Evolutionary conservation across 106 monocot species (phyloP).

Genomic region (Dendrobium nobile): DNA sequence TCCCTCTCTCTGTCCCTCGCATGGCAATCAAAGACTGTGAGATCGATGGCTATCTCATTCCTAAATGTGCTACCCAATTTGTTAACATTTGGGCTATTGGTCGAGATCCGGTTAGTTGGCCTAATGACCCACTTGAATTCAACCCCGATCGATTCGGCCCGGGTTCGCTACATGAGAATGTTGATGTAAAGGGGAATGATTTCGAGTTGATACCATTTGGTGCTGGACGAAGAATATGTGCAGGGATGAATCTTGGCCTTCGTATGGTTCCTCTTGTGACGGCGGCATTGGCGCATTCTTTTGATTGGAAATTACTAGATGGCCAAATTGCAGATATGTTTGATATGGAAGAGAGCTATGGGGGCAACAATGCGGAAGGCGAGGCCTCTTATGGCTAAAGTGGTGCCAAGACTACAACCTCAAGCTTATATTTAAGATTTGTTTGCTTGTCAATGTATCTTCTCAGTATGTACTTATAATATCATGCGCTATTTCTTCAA

Average conservation of each 20-base stretch:
- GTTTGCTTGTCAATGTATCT: no score
- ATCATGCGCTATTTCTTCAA: no score
- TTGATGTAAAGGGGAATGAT: conserved; percentile 30
- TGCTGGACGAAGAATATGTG: conserved; percentile 35
- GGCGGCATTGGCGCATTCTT: conserved; percentile 23
- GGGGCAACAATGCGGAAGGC: conserved; percentile 22
- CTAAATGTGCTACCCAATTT: conserved; percentile 16
- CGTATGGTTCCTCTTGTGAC: conserved; percentile 35
- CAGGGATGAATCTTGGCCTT: conserved; percentile 30
- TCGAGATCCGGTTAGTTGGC: conserved; percentile 23
- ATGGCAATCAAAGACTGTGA: conserved; percentile 20
- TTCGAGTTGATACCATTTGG: conserved; percentile 42
- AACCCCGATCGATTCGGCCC: conserved; percentile 27
- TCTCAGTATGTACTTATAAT: no score
- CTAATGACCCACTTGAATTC: conserved; percentile 24
- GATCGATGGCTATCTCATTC: conserved; percentile 28
- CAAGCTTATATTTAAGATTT: background rate
- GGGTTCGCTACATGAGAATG: conserved; percentile 2
- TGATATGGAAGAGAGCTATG: conserved; percentile 32
- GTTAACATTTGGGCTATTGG: conserved; percentile 46
- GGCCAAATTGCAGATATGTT: conserved; percentile 12
- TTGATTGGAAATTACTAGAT: conserved; percentile 28
- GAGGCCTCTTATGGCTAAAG: conserved; percentile 10
- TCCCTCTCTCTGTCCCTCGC: conserved; percentile 31
- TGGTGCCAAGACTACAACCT: conserved; percentile 13